Conservation (phyloP, 768 basidiomycete genomes). For the Lepiota venenata region DNA sequence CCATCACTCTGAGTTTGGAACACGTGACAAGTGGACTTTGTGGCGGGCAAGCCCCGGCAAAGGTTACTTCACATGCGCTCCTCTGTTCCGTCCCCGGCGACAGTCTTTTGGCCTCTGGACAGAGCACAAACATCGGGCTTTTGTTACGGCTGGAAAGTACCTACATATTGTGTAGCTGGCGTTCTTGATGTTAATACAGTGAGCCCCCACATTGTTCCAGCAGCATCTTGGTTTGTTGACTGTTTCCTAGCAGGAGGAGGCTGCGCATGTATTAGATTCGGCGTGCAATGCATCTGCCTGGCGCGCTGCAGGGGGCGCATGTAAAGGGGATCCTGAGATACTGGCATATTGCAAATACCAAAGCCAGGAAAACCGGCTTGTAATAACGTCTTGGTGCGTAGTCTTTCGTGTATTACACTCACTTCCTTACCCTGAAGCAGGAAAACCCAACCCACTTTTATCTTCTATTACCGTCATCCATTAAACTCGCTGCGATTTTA, state of each 20-base stretch:
- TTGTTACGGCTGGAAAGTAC: constrained; percentile 56
- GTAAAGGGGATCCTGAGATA: constrained; percentile 29
- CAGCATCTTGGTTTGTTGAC: background rate
- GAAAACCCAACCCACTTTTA: constrained; percentile 23
- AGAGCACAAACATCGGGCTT: constrained; percentile 38
- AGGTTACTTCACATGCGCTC: background rate
- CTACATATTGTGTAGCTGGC: constrained; percentile 50
- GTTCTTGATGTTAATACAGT: constrained; percentile 29
- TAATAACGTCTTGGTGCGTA: constrained; percentile 19
- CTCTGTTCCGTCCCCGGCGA: constrained; percentile 17
- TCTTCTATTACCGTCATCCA: constrained; percentile 55
- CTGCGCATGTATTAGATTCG: background rate
- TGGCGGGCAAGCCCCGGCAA: background rate
- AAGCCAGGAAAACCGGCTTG: background rate
- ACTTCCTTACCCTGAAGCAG: background rate
- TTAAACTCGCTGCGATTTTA: constrained; percentile 62
- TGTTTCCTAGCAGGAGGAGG: background rate
- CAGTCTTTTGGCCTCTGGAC: constrained; percentile 61
- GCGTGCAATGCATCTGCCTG: constrained; percentile 17
- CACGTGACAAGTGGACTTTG: background rate
- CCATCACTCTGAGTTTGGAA: too few relatives aligned
- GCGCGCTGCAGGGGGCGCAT: constrained; percentile 21
- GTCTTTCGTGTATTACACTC: constrained; percentile 5
- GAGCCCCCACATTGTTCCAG: background rate
- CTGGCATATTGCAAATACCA: constrained; percentile 30